These are phyloP conservation scores for Eudorina sp. DNA, from an alignment of 139 green algal species.

Conservation along the genomic window DNA sequence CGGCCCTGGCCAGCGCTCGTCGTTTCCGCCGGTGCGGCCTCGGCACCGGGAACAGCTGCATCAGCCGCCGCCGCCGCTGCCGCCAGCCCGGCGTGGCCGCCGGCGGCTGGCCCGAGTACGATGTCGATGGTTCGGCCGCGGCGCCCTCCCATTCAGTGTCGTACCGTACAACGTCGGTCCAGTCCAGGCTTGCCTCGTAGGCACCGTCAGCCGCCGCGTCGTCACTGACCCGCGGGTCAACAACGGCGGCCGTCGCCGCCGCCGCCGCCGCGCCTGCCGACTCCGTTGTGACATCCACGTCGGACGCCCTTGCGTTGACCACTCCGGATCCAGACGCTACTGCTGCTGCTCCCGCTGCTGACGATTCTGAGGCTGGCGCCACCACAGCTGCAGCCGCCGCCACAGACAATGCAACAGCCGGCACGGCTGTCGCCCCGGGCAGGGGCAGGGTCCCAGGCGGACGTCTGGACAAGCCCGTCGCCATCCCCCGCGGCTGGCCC, in stretches of 20 bases:
- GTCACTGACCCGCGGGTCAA: no score
- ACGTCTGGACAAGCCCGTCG: no score
- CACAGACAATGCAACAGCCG: no score
- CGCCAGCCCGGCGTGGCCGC: constrained; percentile 9
- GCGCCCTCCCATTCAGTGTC: not conserved
- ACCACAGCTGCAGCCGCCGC: not conserved
- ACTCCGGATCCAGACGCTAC: no score
- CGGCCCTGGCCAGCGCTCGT: not conserved
- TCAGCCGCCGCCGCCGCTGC: not conserved
- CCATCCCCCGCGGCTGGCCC: no score
- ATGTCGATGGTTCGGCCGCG: not conserved
- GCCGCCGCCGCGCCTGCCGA: not conserved
- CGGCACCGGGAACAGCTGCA: not conserved
- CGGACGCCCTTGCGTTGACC: no score
- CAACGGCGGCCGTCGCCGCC: not conserved
- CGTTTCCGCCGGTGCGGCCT: constrained; percentile 4
- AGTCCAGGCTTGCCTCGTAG: no score
- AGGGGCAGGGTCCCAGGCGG: no score
- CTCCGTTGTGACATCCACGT: not conserved
- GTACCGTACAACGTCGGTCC: no score
- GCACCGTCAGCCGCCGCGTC: no score
- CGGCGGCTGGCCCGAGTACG: not conserved
- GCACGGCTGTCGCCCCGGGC: no score
- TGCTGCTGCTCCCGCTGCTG: not conserved
- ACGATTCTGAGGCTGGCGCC: not conserved